Conservation (phyloP, 495 filamentous ascomycete species). For the Talaromyces ruber region DNA sequence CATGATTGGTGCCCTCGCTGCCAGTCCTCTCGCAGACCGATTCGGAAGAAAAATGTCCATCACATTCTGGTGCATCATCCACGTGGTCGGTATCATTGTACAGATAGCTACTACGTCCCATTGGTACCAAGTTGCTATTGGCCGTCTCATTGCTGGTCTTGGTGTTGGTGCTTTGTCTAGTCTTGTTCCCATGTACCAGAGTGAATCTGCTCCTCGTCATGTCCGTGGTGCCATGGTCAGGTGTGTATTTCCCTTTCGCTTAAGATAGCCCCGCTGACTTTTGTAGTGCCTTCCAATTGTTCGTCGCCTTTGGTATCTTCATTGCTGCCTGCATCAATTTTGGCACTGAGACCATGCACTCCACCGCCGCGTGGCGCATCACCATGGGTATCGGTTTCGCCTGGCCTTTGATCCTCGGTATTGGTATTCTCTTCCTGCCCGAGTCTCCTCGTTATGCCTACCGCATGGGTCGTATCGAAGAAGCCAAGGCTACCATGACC, state of each 20-base stretch:
- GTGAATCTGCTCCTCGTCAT: conserved; percentile 55
- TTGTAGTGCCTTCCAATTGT: conserved; percentile 66
- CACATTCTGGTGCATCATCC: conserved; percentile 49
- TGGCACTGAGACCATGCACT: conserved; percentile 50
- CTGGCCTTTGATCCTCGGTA: conserved; percentile 64
- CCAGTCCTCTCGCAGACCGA: conserved; percentile 46
- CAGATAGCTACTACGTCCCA: conserved; percentile 50
- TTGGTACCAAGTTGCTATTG: conserved; percentile 47
- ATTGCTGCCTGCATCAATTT: conserved; percentile 75
- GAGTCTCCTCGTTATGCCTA: conserved; percentile 67
- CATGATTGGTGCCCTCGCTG: conserved; percentile 57
- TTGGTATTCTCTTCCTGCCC: conserved; percentile 62
- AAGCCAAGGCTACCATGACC: conserved; percentile 60
- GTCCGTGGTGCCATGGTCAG: conserved; percentile 61
- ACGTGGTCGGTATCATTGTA: conserved; percentile 60
- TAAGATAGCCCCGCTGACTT: no score
- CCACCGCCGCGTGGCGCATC: conserved; percentile 65
- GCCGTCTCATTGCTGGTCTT: conserved; percentile 53
- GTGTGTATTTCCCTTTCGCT: conserved; percentile 9
- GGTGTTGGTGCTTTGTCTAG: conserved; percentile 67
- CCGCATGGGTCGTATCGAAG: conserved; percentile 53
- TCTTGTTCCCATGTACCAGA: conserved; percentile 66
- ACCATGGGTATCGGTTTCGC: conserved; percentile 73
- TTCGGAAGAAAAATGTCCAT: conserved; percentile 46
- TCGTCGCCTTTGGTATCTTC: conserved; percentile 83